These are phyloP conservation scores for Brassica rapa DNA, from an alignment of 345 rosid species.

Conservation along the genomic window DNA sequence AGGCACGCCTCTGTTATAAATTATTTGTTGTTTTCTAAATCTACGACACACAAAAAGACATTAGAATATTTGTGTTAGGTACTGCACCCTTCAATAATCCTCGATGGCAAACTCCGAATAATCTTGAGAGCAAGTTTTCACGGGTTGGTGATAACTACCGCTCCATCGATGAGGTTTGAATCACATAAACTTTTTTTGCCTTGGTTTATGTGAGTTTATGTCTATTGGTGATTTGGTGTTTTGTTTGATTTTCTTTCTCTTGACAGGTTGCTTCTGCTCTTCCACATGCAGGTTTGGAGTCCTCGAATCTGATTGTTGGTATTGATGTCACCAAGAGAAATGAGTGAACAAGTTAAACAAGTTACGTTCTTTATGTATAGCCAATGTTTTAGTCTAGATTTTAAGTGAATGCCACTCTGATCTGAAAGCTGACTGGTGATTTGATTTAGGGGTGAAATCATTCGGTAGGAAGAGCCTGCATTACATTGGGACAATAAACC, in stretches of 20 bases:
- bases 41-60: not conserved
- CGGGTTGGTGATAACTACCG: conserved; percentile 77
- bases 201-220: not conserved
- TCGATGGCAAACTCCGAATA: conserved; percentile 41
- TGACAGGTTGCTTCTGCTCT: not conserved
- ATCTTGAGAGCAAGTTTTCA: conserved; percentile 60
- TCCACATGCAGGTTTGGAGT: not conserved
- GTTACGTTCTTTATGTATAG: no score
- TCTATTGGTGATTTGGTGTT: not conserved
- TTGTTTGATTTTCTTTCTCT: not conserved
- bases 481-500: conserved; percentile 51
- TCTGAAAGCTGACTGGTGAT: no score
- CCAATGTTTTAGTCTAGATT: no score
- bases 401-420: no score
- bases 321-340: no score
- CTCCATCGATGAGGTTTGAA: conserved; percentile 76
- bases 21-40: not conserved
- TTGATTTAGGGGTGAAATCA: not conserved
- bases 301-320: not conserved
- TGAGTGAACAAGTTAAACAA: not conserved
- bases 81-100: conserved; percentile 30
- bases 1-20: not conserved
- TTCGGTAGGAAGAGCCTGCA: not conserved
- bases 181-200: not conserved
- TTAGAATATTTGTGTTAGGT: not conserved